These are phyloP conservation scores for Trichoderma sp. DNA, from an alignment of 2,329 filamentous ascomycete genomes.

Conservation along the genomic window DNA sequence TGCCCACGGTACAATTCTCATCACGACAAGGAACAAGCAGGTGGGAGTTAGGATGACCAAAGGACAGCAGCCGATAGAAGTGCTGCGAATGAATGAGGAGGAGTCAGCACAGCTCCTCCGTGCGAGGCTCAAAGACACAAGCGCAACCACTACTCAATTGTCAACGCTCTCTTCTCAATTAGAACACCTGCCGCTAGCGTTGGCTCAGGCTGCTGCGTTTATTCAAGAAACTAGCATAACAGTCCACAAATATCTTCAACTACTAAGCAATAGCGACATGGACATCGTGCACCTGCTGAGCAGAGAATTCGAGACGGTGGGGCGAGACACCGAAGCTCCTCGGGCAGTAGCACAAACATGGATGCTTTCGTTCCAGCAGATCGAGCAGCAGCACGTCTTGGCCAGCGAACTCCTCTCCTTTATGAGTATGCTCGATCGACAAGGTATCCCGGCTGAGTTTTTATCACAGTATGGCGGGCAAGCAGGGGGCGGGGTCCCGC, in stretches of 20 bases:
- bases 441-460: constrained; percentile 32
- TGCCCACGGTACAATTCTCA: constrained; percentile 27
- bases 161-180: not conserved
- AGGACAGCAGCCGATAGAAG: constrained; percentile 27
- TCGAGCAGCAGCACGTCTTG: constrained; percentile 29
- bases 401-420: constrained; percentile 34
- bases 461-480: constrained; percentile 22
- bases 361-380: constrained; percentile 34
- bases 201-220: not conserved
- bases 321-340: not conserved
- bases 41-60: constrained; percentile 29
- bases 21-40: constrained; percentile 37
- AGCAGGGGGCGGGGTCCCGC: not conserved
- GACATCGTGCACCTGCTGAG: not conserved
- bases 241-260: not conserved
- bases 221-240: not conserved
- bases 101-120: constrained; percentile 25
- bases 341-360: not conserved
- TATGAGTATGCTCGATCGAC: constrained; percentile 35
- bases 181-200: not conserved
- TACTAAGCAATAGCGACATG: not conserved
- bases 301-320: not conserved
- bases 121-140: not conserved
- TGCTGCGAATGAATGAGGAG: constrained; percentile 32
- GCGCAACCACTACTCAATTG: not conserved